Evolutionary conservation across 495 filamentous ascomycete species (phyloP).

Genomic region (Tirmania nivea): DNA sequence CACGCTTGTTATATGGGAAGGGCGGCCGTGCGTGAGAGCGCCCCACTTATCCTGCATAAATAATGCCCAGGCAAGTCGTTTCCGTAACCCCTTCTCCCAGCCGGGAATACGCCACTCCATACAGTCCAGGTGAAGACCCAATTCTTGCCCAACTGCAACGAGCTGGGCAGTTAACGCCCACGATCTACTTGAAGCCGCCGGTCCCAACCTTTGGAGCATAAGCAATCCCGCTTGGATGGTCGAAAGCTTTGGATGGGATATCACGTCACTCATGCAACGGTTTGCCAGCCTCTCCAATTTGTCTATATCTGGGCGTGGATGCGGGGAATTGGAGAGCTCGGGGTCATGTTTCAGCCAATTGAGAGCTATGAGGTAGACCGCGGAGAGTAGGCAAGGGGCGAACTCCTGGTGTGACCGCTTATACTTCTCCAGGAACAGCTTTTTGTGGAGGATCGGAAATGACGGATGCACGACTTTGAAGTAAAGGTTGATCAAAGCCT

Average conservation of each 20-base stretch:
- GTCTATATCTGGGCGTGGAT: slow-evolving; percentile 47
- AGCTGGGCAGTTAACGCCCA: slow-evolving; percentile 73
- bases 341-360: slow-evolving; percentile 70
- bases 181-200: slow-evolving; percentile 21
- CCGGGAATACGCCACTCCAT: slow-evolving; percentile 67
- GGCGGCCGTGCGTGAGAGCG: slow-evolving; percentile 62
- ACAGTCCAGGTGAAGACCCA: slow-evolving; percentile 74
- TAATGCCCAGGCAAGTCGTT: slow-evolving; percentile 72
- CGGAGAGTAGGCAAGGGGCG: slow-evolving; percentile 64
- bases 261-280: slow-evolving; percentile 48
- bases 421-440: slow-evolving; percentile 69
- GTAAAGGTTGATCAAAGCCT: slow-evolving; percentile 64
- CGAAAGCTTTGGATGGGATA: slow-evolving; percentile 72
- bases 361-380: slow-evolving; percentile 74
- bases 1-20: slow-evolving; percentile 56
- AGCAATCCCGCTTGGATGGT: slow-evolving; percentile 82
- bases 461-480: slow-evolving; percentile 72
- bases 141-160: slow-evolving; percentile 56
- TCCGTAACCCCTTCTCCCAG: slow-evolving; percentile 68
- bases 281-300: slow-evolving; percentile 59
- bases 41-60: slow-evolving; percentile 93
- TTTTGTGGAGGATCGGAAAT: slow-evolving; percentile 77
- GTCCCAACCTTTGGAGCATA: slow-evolving; percentile 65
- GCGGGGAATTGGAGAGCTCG: slow-evolving; percentile 30
- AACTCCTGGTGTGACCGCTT: slow-evolving; percentile 51